phyloP scores from a whole-genome alignment of 371 early-diverging fungal species.

The Mortierella sp. region DNA sequence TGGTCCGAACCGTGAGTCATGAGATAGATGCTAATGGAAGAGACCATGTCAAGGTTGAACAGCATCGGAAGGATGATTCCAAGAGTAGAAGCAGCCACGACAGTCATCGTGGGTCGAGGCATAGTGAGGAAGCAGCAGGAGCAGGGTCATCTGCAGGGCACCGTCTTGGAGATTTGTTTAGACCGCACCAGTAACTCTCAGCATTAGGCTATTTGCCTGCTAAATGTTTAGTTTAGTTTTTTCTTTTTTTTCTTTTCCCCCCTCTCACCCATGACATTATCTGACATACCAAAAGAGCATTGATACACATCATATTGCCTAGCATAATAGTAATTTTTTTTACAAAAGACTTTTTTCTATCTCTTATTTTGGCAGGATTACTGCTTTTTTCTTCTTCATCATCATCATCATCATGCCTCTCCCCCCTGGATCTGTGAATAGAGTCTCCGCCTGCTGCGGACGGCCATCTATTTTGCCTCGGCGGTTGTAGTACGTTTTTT shows the following conservation, averaged over 20 bases:
- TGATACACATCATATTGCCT: background rate
- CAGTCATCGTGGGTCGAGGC: background rate
- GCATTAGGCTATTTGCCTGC: background rate
- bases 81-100: background rate
- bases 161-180: too few relatives aligned
- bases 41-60: background rate
- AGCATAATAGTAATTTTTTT: too few relatives aligned
- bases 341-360: too few relatives aligned
- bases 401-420: too few relatives aligned
- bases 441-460: too few relatives aligned
- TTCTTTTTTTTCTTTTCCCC: background rate
- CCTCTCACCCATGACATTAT: background rate
- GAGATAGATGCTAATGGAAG: slow-evolving; percentile 11
- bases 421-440: too few relatives aligned
- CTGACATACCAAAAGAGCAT: background rate
- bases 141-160: too few relatives aligned
- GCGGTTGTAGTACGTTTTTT: too few relatives aligned
- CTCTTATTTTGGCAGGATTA: too few relatives aligned
- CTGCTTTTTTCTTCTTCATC: too few relatives aligned
- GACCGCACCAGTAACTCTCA: background rate
- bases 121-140: background rate
- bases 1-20: slow-evolving; percentile 27
- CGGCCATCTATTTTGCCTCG: too few relatives aligned
- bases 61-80: background rate
- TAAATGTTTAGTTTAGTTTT: background rate